These are phyloP conservation scores for Vitis amurensis DNA, from an alignment of 164 flowering plant genomes.

Conservation along the genomic window DNA sequence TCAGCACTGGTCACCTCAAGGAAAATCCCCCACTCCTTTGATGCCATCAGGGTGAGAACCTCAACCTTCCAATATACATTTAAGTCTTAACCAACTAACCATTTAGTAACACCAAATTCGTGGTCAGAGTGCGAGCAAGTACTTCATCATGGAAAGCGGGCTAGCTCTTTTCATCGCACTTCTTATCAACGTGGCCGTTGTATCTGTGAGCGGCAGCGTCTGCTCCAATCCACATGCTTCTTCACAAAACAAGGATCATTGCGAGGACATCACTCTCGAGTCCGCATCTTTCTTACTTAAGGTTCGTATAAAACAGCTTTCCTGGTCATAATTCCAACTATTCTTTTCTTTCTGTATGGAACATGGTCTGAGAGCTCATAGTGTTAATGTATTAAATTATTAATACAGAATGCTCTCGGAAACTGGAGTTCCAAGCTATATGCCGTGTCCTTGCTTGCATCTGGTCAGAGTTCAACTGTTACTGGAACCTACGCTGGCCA, in stretches of 20 bases:
- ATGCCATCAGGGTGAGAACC: conserved; percentile 1
- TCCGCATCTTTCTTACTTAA: conserved; percentile 3
- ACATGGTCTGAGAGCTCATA: too few relatives aligned
- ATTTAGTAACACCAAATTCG: neutral
- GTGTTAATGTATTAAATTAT: neutral
- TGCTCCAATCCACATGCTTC: conserved; percentile 1
- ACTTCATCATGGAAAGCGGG: conserved; percentile 8
- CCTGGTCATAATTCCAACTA: too few relatives aligned
- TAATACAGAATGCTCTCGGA: neutral
- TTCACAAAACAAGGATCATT: neutral
- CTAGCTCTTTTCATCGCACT: conserved; percentile 5
- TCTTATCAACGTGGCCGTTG: conserved; percentile 5
- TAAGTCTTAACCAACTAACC: neutral
- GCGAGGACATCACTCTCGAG: neutral
- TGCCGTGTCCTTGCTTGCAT: conserved; percentile 4
- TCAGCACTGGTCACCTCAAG: conserved; percentile 11
- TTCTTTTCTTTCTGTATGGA: too few relatives aligned
- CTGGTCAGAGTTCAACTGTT: conserved; percentile 6
- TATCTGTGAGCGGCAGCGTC: conserved; percentile 7
- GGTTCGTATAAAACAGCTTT: neutral
- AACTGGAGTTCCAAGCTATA: conserved; percentile 3
- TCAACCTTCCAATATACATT: neutral
- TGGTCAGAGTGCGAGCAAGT: conserved; percentile 5
- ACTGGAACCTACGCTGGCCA: conserved; percentile 3
- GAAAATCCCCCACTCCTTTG: conserved; percentile 1